Evolutionary conservation across 208 protist species (phyloP), one percentile per base, ranked within the genome.

Genomic region (Sergeia podlipaevii): DNA sequence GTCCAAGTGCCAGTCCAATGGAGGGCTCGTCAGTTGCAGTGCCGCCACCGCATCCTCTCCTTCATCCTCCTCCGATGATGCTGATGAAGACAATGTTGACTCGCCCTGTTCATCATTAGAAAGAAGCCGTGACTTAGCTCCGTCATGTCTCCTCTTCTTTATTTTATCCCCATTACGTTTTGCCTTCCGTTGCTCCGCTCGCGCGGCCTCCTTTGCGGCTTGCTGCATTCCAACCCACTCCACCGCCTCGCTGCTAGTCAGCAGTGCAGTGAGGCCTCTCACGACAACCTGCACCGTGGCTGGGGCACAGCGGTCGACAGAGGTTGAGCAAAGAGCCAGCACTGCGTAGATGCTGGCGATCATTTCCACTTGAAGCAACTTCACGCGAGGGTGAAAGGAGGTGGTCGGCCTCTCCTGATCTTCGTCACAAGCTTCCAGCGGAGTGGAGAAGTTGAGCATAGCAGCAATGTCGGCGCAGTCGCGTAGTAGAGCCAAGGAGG

Each of bases 351-450:
- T 26, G 0, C 74, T 74, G 8, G 77, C 74, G 13, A 86, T 60
- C 34, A 75, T 70, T 4, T 37, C 65, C 8, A 55, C 13, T 68
- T 95, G 88, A 41, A 95, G 63, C 39, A 77, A 51, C 46, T 81
- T 63, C 45, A 95, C 74, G 29, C 73, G 74, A 7, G 60, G 70
- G 50, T 87, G 58, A 6, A 69, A 63, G 1, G 84, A 81, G 20
- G 88, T 92, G 33, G 82, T 88, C 39, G 77, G 54, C 3, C 81
- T 65, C 59, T 92, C 79, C 23, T 77, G 60, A 21, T 87, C 82
- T 24, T 87, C 85, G 54, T 87, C 71, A 15, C 55, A 38, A 3
- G 67, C 66, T 50, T 80, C 61, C 24, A 82, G 78, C 10, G 75
- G 72, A 1, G 70, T 66, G 55, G 63, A 80, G 23, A 73, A 77